Evolutionary conservation across 1,139 yeast species (phyloP).

Genomic region (Geotrichum restrictum): DNA sequence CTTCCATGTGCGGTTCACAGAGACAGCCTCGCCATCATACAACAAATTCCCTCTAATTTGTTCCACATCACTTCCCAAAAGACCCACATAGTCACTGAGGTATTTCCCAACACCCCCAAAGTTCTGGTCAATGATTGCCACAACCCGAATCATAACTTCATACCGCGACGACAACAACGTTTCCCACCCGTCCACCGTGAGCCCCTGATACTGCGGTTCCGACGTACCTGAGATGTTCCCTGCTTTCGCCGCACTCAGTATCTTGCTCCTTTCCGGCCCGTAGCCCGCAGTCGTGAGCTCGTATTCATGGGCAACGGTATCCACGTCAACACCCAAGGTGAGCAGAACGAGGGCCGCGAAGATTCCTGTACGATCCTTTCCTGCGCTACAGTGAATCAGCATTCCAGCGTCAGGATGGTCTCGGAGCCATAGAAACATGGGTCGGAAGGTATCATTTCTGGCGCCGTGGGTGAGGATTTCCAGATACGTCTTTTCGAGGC

Average conservation of each 20-base stretch:
- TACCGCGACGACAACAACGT: conserved; percentile 62
- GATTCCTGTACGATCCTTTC: conserved; percentile 82
- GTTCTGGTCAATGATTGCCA: conserved; percentile 48
- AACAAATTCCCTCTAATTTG: conserved; percentile 47
- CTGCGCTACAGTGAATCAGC: conserved; percentile 77
- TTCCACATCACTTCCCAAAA: conserved; percentile 49
- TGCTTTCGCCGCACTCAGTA: conserved; percentile 23
- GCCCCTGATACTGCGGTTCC: neutral
- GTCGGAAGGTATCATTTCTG: conserved; percentile 40
- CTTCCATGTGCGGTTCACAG: conserved; percentile 7
- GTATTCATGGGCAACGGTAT: conserved; percentile 65
- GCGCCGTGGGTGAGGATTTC: conserved; percentile 46
- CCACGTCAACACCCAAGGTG: conserved; percentile 60
- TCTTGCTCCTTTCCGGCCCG: conserved; percentile 19
- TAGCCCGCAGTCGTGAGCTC: conserved; percentile 66
- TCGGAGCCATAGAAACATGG: conserved; percentile 51
- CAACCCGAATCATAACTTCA: conserved; percentile 68
- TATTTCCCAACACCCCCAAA: conserved; percentile 58
- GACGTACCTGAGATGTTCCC: conserved; percentile 6
- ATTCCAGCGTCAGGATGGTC: conserved; percentile 52
- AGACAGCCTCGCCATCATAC: conserved; percentile 20
- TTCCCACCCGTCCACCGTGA: conserved; percentile 45
- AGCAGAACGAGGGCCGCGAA: conserved; percentile 62
- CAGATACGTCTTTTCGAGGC: conserved; percentile 59
- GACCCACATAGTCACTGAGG: conserved; percentile 47